Base-by-base conservation (phyloP, 495 filamentous ascomycete species). In the Hypoxylon perforatum region DNA sequence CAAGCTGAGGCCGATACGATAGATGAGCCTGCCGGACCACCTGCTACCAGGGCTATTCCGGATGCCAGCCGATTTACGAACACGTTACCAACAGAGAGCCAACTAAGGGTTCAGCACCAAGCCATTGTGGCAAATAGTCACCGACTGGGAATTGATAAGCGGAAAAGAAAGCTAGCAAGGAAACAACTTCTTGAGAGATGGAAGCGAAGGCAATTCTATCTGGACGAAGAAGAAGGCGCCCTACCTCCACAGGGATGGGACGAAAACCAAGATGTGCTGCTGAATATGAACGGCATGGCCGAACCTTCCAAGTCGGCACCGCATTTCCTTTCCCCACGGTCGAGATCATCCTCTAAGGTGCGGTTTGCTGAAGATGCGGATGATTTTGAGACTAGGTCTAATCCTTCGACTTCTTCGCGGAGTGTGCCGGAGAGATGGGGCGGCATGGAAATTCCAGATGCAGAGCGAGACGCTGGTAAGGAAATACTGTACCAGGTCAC, bases 401-500 rank as follows among this genome's bases (percentile, higher is more conserved):
- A 91, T 70, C 87, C 85, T 5, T 94, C 92, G 19, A 92, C 90
- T 1, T 93, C 92, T 5, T 94, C 90, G 12, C 83, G 91, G 35
- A 91, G 88, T 68, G 86, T 91, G n/a, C 87, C 91, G 19, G 91
- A 95, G 73, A 82, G 92, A 36, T 94, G 91, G 92, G 92, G 88
- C 35, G 92, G 88, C 8, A 91, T 91, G 69, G 91, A 93, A 63
- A 89, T 92, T 11, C 90, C 91, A 8, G 90, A 92, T 49, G 87
- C 88, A 14, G 94, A 96, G 69, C 83, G 81, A 65, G 93, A 97
- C 70, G 86, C 90, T 7, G 92, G 92, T 28, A 92, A 91, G 64
- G 95, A 98, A 70, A 87, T 97, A 14, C 80, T 98, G 6, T 97
- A 95, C 70, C 92, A 97, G 71, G 88, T 94, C 15, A 91, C 90